A percentile compares a stretch with the other conserved stretches of the same genome.
Conservation (phyloP, 2,329 filamentous ascomycete species). For the Sclerotinia spermophila region DNA sequence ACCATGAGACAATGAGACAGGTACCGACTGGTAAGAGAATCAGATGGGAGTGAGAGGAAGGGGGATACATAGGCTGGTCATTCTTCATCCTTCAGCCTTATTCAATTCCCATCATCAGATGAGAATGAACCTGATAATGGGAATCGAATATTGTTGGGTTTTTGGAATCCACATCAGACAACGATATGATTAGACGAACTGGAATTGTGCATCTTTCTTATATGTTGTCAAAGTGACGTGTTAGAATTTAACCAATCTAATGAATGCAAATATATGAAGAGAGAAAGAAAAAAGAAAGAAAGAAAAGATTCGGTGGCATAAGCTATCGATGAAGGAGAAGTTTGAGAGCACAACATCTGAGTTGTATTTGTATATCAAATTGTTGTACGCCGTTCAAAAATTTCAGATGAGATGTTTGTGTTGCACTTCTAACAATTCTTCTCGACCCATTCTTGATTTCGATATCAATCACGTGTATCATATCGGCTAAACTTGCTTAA, state of each 20-base stretch:
- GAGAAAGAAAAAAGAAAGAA: not conserved
- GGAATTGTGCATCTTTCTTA: not conserved
- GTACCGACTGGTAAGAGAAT: not conserved
- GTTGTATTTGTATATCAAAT: not conserved
- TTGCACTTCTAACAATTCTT: not conserved
- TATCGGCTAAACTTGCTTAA: not conserved
- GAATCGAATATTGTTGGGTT: not conserved
- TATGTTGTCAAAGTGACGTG: conserved; percentile 12
- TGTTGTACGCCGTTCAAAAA: not conserved
- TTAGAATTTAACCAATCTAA: not conserved
- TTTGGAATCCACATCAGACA: not conserved
- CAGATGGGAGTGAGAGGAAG: not conserved
- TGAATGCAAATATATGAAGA: not conserved
- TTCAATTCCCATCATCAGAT: not conserved
- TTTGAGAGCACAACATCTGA: not conserved
- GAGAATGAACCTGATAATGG: not conserved
- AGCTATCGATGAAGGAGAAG: not conserved
- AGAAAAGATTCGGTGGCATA: not conserved
- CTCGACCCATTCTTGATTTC: not conserved
- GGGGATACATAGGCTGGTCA: not conserved
- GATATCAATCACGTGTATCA: not conserved
- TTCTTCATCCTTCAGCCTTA: not conserved
- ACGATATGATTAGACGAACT: not conserved
- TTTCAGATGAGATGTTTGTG: not conserved
- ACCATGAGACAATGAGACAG: not conserved